Conservation (phyloP, 1,139 yeast species). For the Chernovozyma sophiae-reginae region DNA sequence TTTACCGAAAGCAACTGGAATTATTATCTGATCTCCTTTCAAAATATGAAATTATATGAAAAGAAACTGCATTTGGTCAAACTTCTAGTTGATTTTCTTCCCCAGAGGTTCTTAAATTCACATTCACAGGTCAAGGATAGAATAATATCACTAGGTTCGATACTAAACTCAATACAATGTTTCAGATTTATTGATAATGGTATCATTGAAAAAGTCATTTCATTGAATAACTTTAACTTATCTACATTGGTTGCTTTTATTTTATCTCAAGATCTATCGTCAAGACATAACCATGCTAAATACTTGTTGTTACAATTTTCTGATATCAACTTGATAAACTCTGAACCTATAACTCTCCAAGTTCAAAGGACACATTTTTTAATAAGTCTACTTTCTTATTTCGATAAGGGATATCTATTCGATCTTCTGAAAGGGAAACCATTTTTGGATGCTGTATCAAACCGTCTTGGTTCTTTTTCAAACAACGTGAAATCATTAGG, state of each 20-base stretch:
- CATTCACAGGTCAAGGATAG: not conserved
- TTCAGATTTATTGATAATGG: conserved; percentile 1
- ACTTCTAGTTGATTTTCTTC: not conserved
- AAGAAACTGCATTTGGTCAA: conserved; percentile 11
- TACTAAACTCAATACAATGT: not conserved
- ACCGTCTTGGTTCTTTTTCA: conserved; percentile 42
- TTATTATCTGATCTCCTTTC: conserved; percentile 14
- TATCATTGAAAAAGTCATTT: not conserved
- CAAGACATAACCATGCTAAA: conserved; percentile 10
- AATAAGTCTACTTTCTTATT: conserved; percentile 21
- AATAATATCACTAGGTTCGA: not conserved
- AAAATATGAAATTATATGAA: conserved; percentile 25
- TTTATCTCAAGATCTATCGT: not conserved
- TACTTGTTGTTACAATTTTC: conserved; percentile 11
- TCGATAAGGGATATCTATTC: conserved; percentile 13
- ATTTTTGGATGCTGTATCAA: conserved; percentile 42
- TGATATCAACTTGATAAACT: conserved; percentile 20
- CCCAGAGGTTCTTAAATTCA: not conserved
- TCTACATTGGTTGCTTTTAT: not conserved
- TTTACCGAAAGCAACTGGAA: conserved; percentile 20
- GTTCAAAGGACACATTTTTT: conserved; percentile 32
- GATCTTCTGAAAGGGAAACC: conserved; percentile 20
- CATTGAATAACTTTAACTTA: not conserved
- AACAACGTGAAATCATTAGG: conserved; percentile 40
- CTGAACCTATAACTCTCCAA: conserved; percentile 34